These are phyloP conservation scores for Polyporus tsugae DNA, from an alignment of 1,284 basidiomycete genomes.

Conservation along the genomic window DNA sequence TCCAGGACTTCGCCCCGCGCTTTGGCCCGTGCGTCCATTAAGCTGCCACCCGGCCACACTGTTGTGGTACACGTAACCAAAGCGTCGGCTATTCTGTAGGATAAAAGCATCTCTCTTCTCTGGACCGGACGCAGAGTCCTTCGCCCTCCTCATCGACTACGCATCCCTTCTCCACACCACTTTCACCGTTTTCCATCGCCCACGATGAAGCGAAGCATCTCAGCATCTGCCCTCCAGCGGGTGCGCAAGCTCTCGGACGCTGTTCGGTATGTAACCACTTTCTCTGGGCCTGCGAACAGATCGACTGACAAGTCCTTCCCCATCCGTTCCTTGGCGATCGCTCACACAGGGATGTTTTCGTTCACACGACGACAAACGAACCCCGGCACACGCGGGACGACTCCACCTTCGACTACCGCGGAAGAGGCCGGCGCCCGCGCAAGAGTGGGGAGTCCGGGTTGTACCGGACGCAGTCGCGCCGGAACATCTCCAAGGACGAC, in stretches of 20 bases:
- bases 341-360: constrained; percentile 1
- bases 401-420: constrained; percentile 25
- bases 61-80: not conserved
- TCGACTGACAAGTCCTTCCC: not conserved
- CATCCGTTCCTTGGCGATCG: not conserved
- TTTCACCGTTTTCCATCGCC: not conserved
- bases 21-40: constrained; percentile 1
- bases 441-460: not conserved
- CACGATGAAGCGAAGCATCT: constrained; percentile 4
- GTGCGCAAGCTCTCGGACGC: constrained; percentile 9
- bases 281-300: no score
- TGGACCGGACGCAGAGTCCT: not conserved
- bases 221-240: not conserved
- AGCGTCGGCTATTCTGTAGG: not conserved
- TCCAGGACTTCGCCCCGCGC: no score
- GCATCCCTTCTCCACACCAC: not conserved
- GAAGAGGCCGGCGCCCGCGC: constrained; percentile 18
- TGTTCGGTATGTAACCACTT: constrained; percentile 1
- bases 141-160: constrained; percentile 1
- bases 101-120: not conserved
- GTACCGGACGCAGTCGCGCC: constrained; percentile 15
- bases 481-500: constrained; percentile 30
- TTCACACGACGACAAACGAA: not conserved
- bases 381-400: constrained; percentile 2
- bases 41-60: not conserved